Evolutionary conservation across 2,329 filamentous ascomycete species (phyloP).

Genomic region (Fusarium sp.): DNA sequence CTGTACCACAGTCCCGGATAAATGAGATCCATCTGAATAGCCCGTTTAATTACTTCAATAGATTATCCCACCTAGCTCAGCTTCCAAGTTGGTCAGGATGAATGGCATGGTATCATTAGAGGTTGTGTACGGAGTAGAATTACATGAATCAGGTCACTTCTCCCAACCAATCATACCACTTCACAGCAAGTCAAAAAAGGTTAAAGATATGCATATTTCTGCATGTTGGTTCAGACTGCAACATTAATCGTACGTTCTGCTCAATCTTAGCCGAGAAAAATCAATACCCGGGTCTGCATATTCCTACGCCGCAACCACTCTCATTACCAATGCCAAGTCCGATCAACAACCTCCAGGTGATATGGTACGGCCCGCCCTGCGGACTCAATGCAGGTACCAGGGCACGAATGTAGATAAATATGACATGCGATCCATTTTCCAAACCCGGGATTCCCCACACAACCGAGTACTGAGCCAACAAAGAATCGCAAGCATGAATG

Average conservation of each 20-base stretch:
- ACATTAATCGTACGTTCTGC: neutral
- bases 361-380: neutral
- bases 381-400: neutral
- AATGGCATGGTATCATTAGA: too few relatives aligned
- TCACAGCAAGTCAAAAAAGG: neutral
- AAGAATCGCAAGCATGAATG: neutral
- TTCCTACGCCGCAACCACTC: neutral
- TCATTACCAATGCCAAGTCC: neutral
- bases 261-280: rapidly evolving
- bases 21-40: too few relatives aligned
- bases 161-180: neutral
- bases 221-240: neutral
- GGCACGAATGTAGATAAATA: neutral
- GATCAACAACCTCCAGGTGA: neutral
- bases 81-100: neutral
- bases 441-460: neutral
- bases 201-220: neutral
- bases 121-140: neutral
- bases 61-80: neutral
- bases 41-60: too few relatives aligned
- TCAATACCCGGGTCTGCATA: neutral
- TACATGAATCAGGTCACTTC: neutral
- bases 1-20: too few relatives aligned
- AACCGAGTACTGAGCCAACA: neutral
- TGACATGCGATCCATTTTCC: neutral